Percentiles rank a stretch among this genome's conserved stretches.
Conservation (phyloP, 2,329 filamentous ascomycete species). For the Aspergillus neoniger region DNA sequence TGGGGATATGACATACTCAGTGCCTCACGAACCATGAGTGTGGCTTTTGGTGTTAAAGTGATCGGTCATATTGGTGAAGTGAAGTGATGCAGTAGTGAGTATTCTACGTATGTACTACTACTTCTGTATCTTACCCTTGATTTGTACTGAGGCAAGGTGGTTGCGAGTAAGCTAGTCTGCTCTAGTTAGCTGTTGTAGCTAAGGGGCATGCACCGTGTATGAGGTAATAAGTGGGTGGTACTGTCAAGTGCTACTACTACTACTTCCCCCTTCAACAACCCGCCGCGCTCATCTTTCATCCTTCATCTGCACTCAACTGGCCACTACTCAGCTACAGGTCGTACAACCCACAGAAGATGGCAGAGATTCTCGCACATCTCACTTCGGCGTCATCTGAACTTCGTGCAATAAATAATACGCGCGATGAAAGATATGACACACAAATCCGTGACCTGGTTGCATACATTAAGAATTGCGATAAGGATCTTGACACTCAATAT, state of each 20-base stretch:
- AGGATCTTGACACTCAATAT: constrained; percentile 35
- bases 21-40: no score
- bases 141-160: no score
- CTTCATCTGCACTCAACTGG: background rate
- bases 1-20: no score
- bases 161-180: no score
- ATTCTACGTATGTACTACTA: no score
- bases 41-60: no score
- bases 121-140: no score
- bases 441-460: constrained; percentile 43
- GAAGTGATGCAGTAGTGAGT: no score
- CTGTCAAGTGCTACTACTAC: background rate
- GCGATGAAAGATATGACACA: constrained; percentile 48
- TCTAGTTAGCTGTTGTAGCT: no score
- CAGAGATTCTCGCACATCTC: constrained; percentile 38
- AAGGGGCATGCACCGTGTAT: background rate
- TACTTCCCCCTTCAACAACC: background rate
- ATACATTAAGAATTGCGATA: constrained; percentile 38
- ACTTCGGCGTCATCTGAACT: constrained; percentile 45
- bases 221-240: background rate
- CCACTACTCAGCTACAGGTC: background rate
- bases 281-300: background rate
- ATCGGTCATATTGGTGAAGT: no score
- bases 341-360: constrained; percentile 17
- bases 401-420: constrained; percentile 32